phyloP scores from a whole-genome alignment of 306 rosid genomes.

The Hylodesmum podocarpum region DNA sequence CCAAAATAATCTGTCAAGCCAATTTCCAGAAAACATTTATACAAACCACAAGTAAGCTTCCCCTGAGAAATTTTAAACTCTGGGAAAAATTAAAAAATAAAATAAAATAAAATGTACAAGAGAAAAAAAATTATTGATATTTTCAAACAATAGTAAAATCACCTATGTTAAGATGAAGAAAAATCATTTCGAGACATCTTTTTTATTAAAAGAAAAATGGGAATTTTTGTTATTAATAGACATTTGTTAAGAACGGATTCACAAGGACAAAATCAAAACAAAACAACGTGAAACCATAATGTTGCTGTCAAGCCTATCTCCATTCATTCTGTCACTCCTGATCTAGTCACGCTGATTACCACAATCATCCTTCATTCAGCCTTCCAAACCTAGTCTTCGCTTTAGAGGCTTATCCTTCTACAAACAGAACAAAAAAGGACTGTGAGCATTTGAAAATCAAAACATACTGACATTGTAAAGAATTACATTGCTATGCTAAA shows the following conservation, averaged over 20 bases:
- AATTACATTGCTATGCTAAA: slow-evolving; percentile 4
- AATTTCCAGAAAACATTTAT: background rate
- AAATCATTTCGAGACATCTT: background rate
- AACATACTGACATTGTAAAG: slow-evolving; percentile 1
- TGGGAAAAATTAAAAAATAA: too few species aligned
- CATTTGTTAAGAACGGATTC: too few species aligned
- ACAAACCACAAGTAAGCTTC: background rate
- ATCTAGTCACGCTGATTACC: slow-evolving; percentile 82
- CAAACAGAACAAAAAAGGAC: slow-evolving; percentile 5
- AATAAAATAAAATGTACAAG: background rate
- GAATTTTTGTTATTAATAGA: too few species aligned
- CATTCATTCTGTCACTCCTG: slow-evolving; percentile 56
- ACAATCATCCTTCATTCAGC: slow-evolving; percentile 83
- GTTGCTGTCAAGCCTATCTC: slow-evolving; percentile 67
- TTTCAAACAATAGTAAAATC: background rate
- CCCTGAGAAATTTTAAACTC: background rate
- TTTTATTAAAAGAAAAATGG: too few species aligned
- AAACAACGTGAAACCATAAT: too few species aligned
- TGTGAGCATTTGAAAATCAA: slow-evolving; percentile 18
- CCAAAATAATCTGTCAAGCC: background rate
- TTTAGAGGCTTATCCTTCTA: slow-evolving; percentile 75
- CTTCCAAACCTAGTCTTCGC: slow-evolving; percentile 67
- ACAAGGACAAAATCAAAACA: too few species aligned
- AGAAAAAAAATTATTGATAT: background rate
- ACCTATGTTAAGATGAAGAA: background rate